Base-by-base conservation (phyloP, 208 protist genomes). In the Crithidia bombi region DNA sequence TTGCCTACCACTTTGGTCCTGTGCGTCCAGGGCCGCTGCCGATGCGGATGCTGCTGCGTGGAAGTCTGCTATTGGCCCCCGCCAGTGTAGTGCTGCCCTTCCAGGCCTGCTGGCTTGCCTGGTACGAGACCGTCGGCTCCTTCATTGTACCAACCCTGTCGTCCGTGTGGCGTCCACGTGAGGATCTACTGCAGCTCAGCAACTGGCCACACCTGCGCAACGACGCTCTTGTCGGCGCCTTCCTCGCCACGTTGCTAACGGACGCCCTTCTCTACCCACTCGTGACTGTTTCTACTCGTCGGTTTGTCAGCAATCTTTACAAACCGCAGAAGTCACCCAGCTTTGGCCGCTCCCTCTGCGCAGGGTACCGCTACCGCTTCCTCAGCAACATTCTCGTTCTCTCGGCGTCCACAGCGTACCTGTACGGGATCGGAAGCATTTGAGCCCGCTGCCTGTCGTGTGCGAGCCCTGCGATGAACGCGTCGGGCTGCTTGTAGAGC, bases 61-160 rank as follows among this genome's bases (percentile, higher is more conserved):
- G 88, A 0, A 46, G 47, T 23, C 15, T 89, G 2, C 55, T 68
- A 5, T 57, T 92, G 17, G 47, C 77, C 1, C 88, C 90, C 1
- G 38, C 80, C 25, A 57, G 55, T 3, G 25, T 87, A 23, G 28
- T 92, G 52, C 55, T 93, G 26, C 88, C 90, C 5, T 85, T 82
- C 17, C 83, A 85, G 21, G 86, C 68, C 5, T 87, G 59, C 47
- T 96, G 88, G 83, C 63, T 93, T 32, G 67, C 66, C 1, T 93
- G 87, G 86, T 93, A 90, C 69, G 90, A 96, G 64, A 92, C 86
- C 0, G 55, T 71, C 0, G 84, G 85, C 17, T 78, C 90, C 12
- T 81, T 86, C 56, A 82, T 96, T 52, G 69, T 96, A 26, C 86
- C 90, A 21, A 89, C 79, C 12, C 56, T 69, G 5, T 89, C 90